Percentiles rank a stretch among this genome's conserved stretches.
Conservation (phyloP, 768 basidiomycete species). For the Mycena pura region DNA sequence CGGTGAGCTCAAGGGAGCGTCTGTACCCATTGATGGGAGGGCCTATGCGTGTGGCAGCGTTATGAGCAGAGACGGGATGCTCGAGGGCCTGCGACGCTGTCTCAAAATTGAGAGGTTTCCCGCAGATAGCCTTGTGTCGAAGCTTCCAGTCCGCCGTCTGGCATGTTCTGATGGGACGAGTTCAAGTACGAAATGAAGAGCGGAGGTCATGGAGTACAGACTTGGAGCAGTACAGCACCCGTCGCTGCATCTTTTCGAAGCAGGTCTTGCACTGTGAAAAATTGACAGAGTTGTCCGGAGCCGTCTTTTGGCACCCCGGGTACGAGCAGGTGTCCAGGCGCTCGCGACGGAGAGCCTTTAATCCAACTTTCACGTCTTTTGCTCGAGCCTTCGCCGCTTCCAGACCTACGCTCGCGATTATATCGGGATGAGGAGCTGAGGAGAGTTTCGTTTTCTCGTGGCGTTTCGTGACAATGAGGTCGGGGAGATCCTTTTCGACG, state of each 20-base stretch:
- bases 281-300: neutral
- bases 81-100: neutral
- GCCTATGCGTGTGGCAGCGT: neutral
- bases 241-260: constrained; percentile 11
- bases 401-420: neutral
- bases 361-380: neutral
- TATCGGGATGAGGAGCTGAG: neutral
- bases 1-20: neutral
- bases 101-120: constrained; percentile 12
- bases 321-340: constrained; percentile 15
- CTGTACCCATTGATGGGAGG: neutral
- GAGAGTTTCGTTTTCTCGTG: neutral
- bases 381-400: neutral
- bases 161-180: constrained; percentile 7
- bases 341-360: neutral
- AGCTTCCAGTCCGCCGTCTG: constrained; percentile 16
- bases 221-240: constrained; percentile 22
- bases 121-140: constrained; percentile 10
- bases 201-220: neutral
- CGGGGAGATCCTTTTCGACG: neutral
- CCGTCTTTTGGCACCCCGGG: neutral
- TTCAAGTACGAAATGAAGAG: too few relatives aligned
- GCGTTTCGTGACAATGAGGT: neutral
- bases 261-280: constrained; percentile 15
- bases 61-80: neutral